Base-by-base conservation (phyloP, 192 early-diverging fungal genomes). In the Glomus cerebriforme region DNA sequence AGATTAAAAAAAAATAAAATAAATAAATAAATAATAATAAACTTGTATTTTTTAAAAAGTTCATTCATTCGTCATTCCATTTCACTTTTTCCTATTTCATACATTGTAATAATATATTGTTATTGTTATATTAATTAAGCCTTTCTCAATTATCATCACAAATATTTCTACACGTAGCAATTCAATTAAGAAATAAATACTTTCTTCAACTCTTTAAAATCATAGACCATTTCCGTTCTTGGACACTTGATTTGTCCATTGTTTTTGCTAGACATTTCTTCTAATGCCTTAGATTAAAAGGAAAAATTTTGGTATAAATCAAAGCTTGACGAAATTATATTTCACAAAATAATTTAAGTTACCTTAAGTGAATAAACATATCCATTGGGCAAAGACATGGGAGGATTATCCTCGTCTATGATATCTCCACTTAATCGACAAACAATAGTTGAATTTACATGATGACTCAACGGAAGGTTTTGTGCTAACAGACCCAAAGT, bases 341-440 rank as follows among this genome's bases (percentile, higher is more conserved):
- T 7, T 39, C 1, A 73, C 22, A 49, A 66, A 17, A 22, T 31
- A 32, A 63, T 24, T 59, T 32, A 7, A 27, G 78, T 81, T 87
- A 96, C 95, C 85, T 91, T 83, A 34, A 84, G 84, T 9, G 95
- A 96, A 82, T 99, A 99, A 13, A 98, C 97, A 63, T 95, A 91
- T 59, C 97, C 97, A 85, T 99, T 99, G 26, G 97, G 97, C 68
- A 99, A 85, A 4, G 93, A 90, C 94, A 99, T 92, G 0, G 97
- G 97, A 62, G 93, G 91, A 81, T 99, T 99, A 83, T 97, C 91
- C 81, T 96, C 97, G 82, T 98, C 92, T 94, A 99, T 99, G 34
- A 96, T 95, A 49, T 92, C 89, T 24, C 96, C 96, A 32, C 92
- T 92, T 31, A 98, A 91, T 17, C 95, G 88, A 84, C 97, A 99